Evolutionary conservation across 148 eudicot species (phyloP), one percentile per base, ranked within the genome.

Genomic region (Rhododendron griersonianum): DNA sequence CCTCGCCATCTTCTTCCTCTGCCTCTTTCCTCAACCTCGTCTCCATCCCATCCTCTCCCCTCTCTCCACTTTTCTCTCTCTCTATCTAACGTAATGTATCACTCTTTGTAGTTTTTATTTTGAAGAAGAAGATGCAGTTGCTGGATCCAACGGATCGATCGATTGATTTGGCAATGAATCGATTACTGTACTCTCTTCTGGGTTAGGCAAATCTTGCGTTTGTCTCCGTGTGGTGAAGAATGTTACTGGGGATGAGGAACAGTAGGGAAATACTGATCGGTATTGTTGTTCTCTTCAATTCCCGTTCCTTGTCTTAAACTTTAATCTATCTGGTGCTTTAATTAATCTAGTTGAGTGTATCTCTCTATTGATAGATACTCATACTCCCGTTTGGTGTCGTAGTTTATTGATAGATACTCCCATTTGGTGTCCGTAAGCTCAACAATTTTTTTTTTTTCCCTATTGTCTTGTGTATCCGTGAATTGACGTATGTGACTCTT

Each of bases 1-100:
- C 75, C 95, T 93, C 89, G 93, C 96, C 96, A 93, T 95, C 89
- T 35, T 77, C 85, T 75, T 63, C 79, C 57, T 84, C 65, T 39
- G 28, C 84, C 75, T 18, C 73, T 76, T 86, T 85, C 83, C 37
- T 90, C 88, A 90, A 61, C 90, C 84, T 82, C 77, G 81, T 84
- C 90, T 89, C 90, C 96, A 94, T 90, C 77, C 89, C 92, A 94
- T 90, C 92, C 81, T 90, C 88, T 83, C 86, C 23, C 75, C 37
- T 45, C 81, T 89, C 88, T 83, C 86, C 30, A 53, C 48, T 48
- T 19, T 65, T 35, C 73, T 55, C 69, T 83, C 78, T 80, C 87
- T 67, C 33, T 78, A 41, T 76, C 85, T 47, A 45, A 21, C 0
- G 1, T 18, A 14, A 75, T 83, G 44, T 30, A 8, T 18, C 14